phyloP scores from a whole-genome alignment of 2,329 filamentous ascomycete species.

The Nemania sp. region DNA sequence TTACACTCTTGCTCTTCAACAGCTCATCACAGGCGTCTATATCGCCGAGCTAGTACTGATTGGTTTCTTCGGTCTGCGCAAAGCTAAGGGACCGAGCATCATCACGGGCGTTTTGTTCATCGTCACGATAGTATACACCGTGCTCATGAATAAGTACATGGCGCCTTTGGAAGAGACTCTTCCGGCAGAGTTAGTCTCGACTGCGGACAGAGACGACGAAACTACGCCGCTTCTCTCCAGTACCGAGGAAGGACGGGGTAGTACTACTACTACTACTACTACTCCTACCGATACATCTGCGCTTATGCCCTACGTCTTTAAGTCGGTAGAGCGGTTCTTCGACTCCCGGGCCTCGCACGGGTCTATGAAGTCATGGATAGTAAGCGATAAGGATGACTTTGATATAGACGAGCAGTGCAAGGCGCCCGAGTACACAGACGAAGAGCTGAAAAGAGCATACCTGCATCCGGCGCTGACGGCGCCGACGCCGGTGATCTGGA shows the following conservation, averaged over 20 bases:
- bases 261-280: too few relatives aligned
- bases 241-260: slow-evolving; percentile 34
- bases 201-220: slow-evolving; percentile 28
- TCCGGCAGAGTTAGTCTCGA: slow-evolving; percentile 30
- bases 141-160: slow-evolving; percentile 43
- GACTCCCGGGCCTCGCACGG: slow-evolving; percentile 35
- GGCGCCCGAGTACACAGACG: slow-evolving; percentile 33
- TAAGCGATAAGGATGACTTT: slow-evolving; percentile 26
- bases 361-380: slow-evolving; percentile 34
- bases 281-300: too few relatives aligned
- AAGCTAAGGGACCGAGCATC: slow-evolving; percentile 60
- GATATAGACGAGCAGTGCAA: slow-evolving; percentile 26
- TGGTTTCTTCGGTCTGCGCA: slow-evolving; percentile 67
- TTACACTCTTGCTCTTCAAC: slow-evolving; percentile 72
- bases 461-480: slow-evolving; percentile 41
- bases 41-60: slow-evolving; percentile 69
- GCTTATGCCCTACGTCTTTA: slow-evolving; percentile 30
- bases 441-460: slow-evolving; percentile 37
- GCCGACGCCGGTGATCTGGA: slow-evolving; percentile 63
- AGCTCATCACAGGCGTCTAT: slow-evolving; percentile 73
- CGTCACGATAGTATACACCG: slow-evolving; percentile 64
- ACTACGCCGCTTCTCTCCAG: slow-evolving; percentile 33
- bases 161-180: slow-evolving; percentile 37
- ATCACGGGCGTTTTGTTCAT: slow-evolving; percentile 65
- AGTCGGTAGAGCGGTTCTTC: slow-evolving; percentile 35